Evolutionary conservation across 2,329 filamentous ascomycete species (phyloP).

Genomic region (Fonsecaea pedrosoi): DNA sequence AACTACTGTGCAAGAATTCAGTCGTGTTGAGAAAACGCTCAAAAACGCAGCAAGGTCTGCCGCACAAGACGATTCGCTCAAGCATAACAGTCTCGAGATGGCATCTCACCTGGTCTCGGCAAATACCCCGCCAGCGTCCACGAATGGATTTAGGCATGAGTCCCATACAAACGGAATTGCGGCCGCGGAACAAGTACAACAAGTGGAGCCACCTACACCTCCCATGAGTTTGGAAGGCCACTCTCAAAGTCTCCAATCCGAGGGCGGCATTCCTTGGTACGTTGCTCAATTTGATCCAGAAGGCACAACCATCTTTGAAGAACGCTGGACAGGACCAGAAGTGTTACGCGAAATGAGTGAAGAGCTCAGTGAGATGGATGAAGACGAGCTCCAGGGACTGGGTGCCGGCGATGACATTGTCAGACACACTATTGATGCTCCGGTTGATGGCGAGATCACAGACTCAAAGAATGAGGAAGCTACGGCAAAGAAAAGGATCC

Average conservation of each 20-base stretch:
- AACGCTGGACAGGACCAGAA: slow-evolving; percentile 75
- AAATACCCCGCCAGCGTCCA: slow-evolving; percentile 41
- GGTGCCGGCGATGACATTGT: slow-evolving; percentile 56
- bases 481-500: slow-evolving; percentile 22
- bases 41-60: not conserved
- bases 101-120: slow-evolving; percentile 25
- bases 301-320: slow-evolving; percentile 79
- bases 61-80: slow-evolving; percentile 17
- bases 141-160: slow-evolving; percentile 42
- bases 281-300: slow-evolving; percentile 78
- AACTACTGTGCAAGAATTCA: slow-evolving; percentile 39
- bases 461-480: slow-evolving; percentile 11
- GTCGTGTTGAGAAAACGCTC: slow-evolving; percentile 9
- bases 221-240: slow-evolving; percentile 52
- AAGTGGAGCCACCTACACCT: slow-evolving; percentile 47
- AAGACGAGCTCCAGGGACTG: slow-evolving; percentile 81
- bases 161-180: slow-evolving; percentile 42
- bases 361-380: slow-evolving; percentile 88
- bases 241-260: slow-evolving; percentile 60
- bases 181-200: slow-evolving; percentile 54
- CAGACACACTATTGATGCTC: slow-evolving; percentile 12
- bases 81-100: slow-evolving; percentile 16
- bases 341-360: slow-evolving; percentile 78
- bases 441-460: slow-evolving; percentile 3
- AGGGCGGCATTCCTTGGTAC: slow-evolving; percentile 89